Evolutionary conservation across 2,329 filamentous ascomycete species (phyloP).

Genomic region (Teratosphaeria nubilosa): DNA sequence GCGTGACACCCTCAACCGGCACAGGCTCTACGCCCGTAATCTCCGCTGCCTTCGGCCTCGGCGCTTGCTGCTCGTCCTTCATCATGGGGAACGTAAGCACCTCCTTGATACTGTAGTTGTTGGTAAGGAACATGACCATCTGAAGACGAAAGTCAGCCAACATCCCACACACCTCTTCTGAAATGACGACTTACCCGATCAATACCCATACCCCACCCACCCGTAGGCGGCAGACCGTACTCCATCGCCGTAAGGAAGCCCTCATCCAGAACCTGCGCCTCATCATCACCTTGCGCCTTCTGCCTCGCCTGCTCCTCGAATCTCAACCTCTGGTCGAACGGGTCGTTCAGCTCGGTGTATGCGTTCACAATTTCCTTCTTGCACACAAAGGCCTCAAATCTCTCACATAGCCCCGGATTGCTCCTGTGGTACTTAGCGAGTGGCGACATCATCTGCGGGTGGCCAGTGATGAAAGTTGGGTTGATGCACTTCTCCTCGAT

Average conservation of each 20-base stretch:
- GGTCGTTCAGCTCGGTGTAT: conserved; percentile 96
- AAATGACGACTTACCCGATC: conserved; percentile 52
- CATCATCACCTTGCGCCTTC: conserved; percentile 94
- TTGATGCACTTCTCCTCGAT: conserved; percentile 91
- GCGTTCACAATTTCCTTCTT: conserved; percentile 97
- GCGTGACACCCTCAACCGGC: conserved; percentile 42
- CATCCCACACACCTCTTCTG: conserved; percentile 32
- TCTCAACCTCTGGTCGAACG: conserved; percentile 82
- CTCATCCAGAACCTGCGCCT: conserved; percentile 92
- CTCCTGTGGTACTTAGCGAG: conserved; percentile 89
- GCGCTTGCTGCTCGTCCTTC: conserved; percentile 59
- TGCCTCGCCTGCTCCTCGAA: conserved; percentile 93
- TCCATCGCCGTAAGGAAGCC: conserved; percentile 87
- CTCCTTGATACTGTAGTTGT: conserved; percentile 94
- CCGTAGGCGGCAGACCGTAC: conserved; percentile 84
- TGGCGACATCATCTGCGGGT: conserved; percentile 78
- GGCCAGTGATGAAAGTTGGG: conserved; percentile 84
- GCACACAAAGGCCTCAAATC: conserved; percentile 94
- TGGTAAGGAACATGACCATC: conserved; percentile 87
- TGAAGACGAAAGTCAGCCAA: conserved; percentile 67
- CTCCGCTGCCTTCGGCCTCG: conserved; percentile 47
- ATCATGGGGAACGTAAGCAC: conserved; percentile 96
- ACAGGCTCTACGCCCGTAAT: conserved; percentile 50
- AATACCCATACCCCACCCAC: conserved; percentile 90
- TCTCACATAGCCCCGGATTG: conserved; percentile 78